Percentiles rank a stretch among this genome's conserved stretches.
Conservation (phyloP, 1,139 yeast genomes). For the Yamadazyma diospyri region DNA sequence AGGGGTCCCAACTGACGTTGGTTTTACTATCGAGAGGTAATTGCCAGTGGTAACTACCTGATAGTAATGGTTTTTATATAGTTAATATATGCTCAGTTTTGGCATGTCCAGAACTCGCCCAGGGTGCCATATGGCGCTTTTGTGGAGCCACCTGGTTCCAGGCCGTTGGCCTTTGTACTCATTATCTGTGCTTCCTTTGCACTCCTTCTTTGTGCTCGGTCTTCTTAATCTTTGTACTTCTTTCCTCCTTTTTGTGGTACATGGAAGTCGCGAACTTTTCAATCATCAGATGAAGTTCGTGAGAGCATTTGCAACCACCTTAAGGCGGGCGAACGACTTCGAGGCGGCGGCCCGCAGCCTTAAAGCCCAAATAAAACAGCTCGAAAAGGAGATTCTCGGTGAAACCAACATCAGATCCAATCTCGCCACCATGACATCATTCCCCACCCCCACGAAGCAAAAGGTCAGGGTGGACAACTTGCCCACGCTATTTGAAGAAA, state of each 20-base stretch:
- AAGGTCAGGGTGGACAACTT: slow-evolving; percentile 24
- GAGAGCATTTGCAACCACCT: background rate
- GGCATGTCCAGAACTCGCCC: no score
- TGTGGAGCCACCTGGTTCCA: no score
- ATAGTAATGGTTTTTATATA: slow-evolving; percentile 5
- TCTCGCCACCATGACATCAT: slow-evolving; percentile 33
- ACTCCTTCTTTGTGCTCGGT: no score
- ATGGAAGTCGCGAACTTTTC: no score
- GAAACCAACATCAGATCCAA: slow-evolving; percentile 34
- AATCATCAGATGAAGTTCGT: no score
- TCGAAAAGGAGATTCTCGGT: slow-evolving; percentile 42
- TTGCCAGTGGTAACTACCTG: slow-evolving; percentile 3
- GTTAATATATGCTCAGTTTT: slow-evolving; percentile 4
- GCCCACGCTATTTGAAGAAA: slow-evolving; percentile 43
- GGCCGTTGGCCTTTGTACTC: no score
- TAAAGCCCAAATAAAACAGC: slow-evolving; percentile 29
- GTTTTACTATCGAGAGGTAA: slow-evolving; percentile 8
- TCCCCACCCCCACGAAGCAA: slow-evolving; percentile 26
- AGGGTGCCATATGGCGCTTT: no score
- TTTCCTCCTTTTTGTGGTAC: no score
- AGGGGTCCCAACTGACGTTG: slow-evolving; percentile 17
- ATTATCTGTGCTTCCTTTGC: background rate
- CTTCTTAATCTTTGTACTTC: no score
- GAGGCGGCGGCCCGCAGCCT: slow-evolving; percentile 35
- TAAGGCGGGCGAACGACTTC: slow-evolving; percentile 26